A percentile compares a stretch with the other conserved stretches of the same genome.
Evolutionary conservation across 306 rosid species (phyloP).

Genomic region (Cucurbita pepo): DNA sequence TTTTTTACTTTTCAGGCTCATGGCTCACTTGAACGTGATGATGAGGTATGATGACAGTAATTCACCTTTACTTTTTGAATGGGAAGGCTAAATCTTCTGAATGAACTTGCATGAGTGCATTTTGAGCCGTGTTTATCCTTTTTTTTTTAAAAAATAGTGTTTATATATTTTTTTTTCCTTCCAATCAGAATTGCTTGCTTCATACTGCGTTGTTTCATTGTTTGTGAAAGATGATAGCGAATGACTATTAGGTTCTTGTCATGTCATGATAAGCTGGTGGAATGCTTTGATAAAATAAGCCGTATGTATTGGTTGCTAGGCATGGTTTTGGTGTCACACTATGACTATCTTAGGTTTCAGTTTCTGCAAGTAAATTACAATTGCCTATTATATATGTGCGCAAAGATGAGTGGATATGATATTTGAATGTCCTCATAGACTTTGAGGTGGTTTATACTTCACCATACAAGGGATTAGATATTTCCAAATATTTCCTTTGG

Average conservation of each 20-base stretch:
- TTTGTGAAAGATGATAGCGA: no score
- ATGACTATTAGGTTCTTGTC: background rate
- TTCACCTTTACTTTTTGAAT: background rate
- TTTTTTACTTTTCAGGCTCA: constrained; percentile 59
- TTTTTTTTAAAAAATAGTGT: background rate
- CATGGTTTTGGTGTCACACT: background rate
- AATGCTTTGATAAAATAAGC: background rate
- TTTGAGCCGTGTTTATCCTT: background rate
- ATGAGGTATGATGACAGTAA: constrained; percentile 44
- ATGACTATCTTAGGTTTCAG: background rate
- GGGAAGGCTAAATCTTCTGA: background rate
- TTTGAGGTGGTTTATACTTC: background rate
- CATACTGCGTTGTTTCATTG: no score
- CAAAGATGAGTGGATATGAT: background rate
- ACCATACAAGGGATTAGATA: background rate
- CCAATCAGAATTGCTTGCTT: background rate
- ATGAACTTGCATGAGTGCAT: background rate
- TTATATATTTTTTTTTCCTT: background rate
- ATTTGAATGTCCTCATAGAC: background rate
- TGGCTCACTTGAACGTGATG: constrained; percentile 91
- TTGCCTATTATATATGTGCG: background rate
- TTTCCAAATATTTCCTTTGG: background rate
- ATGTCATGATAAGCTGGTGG: background rate
- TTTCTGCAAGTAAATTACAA: background rate
- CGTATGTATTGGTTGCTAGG: background rate